phyloP scores from a whole-genome alignment of 768 basidiomycete genomes.

The Mycena sanguinolenta region DNA sequence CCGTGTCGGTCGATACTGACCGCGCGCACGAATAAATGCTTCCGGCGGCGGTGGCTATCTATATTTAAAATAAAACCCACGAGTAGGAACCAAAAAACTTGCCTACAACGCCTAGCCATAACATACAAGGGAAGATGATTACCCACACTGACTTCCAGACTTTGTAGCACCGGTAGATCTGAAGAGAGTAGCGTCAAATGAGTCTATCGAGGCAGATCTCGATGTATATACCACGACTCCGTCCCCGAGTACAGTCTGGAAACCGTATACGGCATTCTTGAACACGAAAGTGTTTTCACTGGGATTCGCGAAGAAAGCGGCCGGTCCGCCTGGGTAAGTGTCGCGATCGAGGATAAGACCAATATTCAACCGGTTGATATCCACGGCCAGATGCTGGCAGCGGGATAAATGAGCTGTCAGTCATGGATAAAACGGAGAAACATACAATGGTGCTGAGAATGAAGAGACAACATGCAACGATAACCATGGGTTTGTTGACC shows the following conservation, averaged over 20 bases:
- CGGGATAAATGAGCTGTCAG: background rate
- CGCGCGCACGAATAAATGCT: conserved; percentile 11
- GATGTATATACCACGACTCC: conserved; percentile 22
- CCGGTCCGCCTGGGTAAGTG: conserved; percentile 36
- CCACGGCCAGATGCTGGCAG: conserved; percentile 43
- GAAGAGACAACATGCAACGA: conserved; percentile 43
- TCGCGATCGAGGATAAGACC: conserved; percentile 43
- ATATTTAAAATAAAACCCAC: background rate
- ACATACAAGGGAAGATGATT: conserved; percentile 44
- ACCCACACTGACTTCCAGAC: conserved; percentile 46
- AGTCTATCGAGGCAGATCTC: background rate
- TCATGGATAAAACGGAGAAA: background rate
- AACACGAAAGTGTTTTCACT: conserved; percentile 45
- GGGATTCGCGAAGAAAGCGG: conserved; percentile 42
- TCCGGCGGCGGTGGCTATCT: conserved; percentile 1
- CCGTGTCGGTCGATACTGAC: background rate
- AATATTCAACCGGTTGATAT: conserved; percentile 40
- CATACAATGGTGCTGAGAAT: conserved; percentile 46
- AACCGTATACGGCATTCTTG: conserved; percentile 28
- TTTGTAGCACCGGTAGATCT: conserved; percentile 42
- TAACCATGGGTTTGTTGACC: conserved; percentile 41
- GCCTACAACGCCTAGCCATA: conserved; percentile 46
- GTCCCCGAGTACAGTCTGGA: conserved; percentile 29
- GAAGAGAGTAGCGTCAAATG: background rate
- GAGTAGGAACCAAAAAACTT: background rate